Base-by-base conservation (phyloP, 768 basidiomycete species). In the Suillus occidentalis region DNA sequence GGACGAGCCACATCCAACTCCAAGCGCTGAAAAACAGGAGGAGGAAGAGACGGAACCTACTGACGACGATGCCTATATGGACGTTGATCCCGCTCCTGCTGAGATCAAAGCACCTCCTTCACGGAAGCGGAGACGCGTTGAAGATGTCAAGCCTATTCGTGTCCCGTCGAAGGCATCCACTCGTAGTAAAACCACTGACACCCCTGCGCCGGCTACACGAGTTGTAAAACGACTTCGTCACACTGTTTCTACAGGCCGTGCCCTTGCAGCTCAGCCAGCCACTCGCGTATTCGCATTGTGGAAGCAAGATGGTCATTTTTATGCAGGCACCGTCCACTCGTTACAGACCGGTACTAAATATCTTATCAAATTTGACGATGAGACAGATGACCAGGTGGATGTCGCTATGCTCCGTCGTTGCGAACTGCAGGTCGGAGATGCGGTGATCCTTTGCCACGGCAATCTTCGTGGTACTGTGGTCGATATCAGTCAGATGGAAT, bases 251-350 rank as follows among this genome's bases (percentile, higher is more conserved):
- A 73, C 76, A 40, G 62, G 58, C 12, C 71, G 69, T 43, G 66
- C 62, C 22, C 47, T 60, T 39, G 40, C 67, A 18, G 52, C 43
- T 37, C 69, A 70, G 45, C 63, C 67, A 7, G 78, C 83, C 25
- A 89, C 87, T 14, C 84, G 85, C 6, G 88, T 92, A n/a, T 87
- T 90, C 68, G 90, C 89, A 10, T 71, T 88, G 13, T 91, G 89
- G 90, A 84, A 79, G 66, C 75, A 77, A 53, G 86, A 87, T 58
- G 83, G 81, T 4, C 81, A 82, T 68, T 94, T 82, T 75, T 90
- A 87, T 71, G 75, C 85, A 20, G 92, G 90, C 18, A 79, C 75
- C 42, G 81, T 90, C 34, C 71, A 85, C 61, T 77, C 79, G 20
- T 65, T 66, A 58, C 67, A 72, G 60, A 63, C 69, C 55, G 31